Evolutionary conservation across 2,329 filamentous ascomycete genomes (phyloP).

Genomic region (Monilinia laxa): DNA sequence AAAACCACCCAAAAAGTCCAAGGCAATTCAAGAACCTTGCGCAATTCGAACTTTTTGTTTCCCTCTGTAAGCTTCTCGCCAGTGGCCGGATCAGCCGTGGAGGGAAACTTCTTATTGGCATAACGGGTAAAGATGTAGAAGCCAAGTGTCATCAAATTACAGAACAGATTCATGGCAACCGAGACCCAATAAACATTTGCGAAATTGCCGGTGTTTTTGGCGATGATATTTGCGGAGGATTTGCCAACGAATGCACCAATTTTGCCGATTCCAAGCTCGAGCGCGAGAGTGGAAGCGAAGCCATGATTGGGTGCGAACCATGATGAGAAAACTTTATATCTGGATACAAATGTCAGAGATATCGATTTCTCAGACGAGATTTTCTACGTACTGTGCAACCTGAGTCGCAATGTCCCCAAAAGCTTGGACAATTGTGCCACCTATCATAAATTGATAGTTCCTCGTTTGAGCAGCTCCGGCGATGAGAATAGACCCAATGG

Average conservation of each 20-base stretch:
- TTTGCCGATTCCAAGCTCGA: constrained; percentile 61
- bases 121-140: constrained; percentile 58
- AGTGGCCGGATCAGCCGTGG: constrained; percentile 51
- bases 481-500: constrained; percentile 57
- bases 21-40: constrained; percentile 56
- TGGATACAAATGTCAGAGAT: background rate
- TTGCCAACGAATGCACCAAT: constrained; percentile 61
- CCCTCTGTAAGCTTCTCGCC: constrained; percentile 60
- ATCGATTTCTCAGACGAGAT: background rate
- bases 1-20: constrained; percentile 60
- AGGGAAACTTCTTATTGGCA: constrained; percentile 28
- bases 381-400: constrained; percentile 49
- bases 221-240: constrained; percentile 52
- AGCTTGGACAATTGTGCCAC: constrained; percentile 49
- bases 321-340: constrained; percentile 62
- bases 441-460: constrained; percentile 60
- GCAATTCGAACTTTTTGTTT: constrained; percentile 56
- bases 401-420: constrained; percentile 62
- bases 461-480: constrained; percentile 57
- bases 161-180: constrained; percentile 64
- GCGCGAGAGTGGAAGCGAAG: constrained; percentile 60
- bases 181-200: constrained; percentile 62
- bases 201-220: constrained; percentile 55
- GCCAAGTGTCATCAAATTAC: constrained; percentile 52
- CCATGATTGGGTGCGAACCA: constrained; percentile 63